Percentiles rank a stretch among this genome's conserved stretches.
These are phyloP conservation scores for Casuarina cunninghamiana DNA, from an alignment of 306 rosid genomes.

Conservation along the genomic window DNA sequence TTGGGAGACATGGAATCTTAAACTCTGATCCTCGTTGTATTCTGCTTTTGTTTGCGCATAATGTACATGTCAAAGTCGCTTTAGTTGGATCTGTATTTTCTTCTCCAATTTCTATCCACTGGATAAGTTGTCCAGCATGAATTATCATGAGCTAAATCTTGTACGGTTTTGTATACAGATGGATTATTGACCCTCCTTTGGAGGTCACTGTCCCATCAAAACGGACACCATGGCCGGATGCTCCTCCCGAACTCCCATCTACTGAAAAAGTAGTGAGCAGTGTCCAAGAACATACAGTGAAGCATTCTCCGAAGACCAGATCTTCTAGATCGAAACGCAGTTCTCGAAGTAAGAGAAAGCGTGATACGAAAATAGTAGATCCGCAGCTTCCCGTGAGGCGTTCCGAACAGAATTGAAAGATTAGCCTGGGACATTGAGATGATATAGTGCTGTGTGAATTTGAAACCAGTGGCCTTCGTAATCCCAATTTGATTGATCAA, in stretches of 20 bases:
- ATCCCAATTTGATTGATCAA: constrained; percentile 29
- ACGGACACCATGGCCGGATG: constrained; percentile 94
- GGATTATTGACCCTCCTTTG: constrained; percentile 91
- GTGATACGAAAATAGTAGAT: constrained; percentile 60
- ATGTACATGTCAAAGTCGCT: neutral
- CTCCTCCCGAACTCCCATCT: constrained; percentile 89
- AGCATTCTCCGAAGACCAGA: constrained; percentile 61
- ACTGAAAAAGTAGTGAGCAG: constrained; percentile 41
- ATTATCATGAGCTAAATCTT: neutral
- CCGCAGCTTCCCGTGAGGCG: constrained; percentile 53
- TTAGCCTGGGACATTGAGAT: constrained; percentile 23
- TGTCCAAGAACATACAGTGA: constrained; percentile 47
- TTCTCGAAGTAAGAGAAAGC: constrained; percentile 79
- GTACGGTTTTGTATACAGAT: constrained; percentile 46
- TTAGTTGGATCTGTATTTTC: neutral
- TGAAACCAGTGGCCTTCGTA: constrained; percentile 37
- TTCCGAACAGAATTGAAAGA: constrained; percentile 55
- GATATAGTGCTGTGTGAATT: constrained; percentile 42
- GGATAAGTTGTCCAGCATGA: neutral
- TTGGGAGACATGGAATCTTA: neutral
- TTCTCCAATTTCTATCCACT: neutral
- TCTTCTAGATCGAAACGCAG: constrained; percentile 63
- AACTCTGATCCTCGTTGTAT: neutral
- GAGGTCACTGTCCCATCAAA: constrained; percentile 87
- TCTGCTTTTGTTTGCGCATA: neutral